phyloP scores from a whole-genome alignment of 2,329 filamentous ascomycete genomes.

The Polytolypa hystricis region DNA sequence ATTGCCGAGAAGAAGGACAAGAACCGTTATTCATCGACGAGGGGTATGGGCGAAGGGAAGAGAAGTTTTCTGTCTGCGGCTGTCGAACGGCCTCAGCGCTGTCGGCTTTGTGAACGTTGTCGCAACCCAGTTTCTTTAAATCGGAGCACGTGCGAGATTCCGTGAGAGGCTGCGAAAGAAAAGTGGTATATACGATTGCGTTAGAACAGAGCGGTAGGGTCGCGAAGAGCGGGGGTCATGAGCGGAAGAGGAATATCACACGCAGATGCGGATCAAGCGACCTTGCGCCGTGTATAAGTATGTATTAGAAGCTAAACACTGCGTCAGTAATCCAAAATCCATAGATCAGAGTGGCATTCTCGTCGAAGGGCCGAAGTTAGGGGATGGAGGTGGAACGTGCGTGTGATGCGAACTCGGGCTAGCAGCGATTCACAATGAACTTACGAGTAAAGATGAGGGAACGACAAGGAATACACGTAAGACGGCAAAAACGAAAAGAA shows the following conservation, averaged over 20 bases:
- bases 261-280: slow-evolving; percentile 18
- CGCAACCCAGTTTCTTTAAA: slow-evolving; percentile 2
- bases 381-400: too few species aligned
- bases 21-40: slow-evolving; percentile 5
- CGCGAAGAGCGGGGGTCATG: neutral
- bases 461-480: slow-evolving; percentile 21
- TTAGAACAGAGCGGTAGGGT: neutral
- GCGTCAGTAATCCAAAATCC: too few species aligned
- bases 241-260: slow-evolving; percentile 8
- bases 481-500: slow-evolving; percentile 13
- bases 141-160: too few species aligned
- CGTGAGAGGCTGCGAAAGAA: too few species aligned
- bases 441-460: slow-evolving; percentile 23
- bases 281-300: slow-evolving; percentile 16
- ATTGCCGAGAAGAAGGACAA: neutral
- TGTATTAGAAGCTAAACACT: slow-evolving; percentile 15
- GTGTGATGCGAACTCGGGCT: neutral
- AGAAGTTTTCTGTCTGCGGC: too few species aligned
- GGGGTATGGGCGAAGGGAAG: neutral
- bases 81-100: too few species aligned
- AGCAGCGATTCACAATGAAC: slow-evolving; percentile 15
- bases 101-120: slow-evolving; percentile 4
- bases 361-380: too few species aligned
- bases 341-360: too few species aligned
- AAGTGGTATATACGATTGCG: slow-evolving; percentile 2